Percentiles rank a stretch among this genome's conserved stretches.
Evolutionary conservation across 371 early-diverging fungal genomes (phyloP).

Genomic region (Rhizomucor pusillus): DNA sequence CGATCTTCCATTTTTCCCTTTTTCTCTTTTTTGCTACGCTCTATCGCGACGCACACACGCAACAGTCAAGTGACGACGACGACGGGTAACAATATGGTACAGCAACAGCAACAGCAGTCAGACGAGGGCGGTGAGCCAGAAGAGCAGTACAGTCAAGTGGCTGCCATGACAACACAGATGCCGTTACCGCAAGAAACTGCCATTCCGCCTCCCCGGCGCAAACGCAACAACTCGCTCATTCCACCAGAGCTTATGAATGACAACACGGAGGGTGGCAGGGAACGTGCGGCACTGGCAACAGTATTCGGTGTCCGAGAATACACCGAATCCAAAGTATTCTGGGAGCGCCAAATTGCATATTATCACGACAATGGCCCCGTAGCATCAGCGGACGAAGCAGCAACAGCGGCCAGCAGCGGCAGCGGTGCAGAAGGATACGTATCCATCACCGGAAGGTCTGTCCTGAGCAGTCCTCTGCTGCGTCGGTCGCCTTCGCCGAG

Average conservation of each 20-base stretch:
- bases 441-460: conserved; percentile 14
- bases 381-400: too few species aligned
- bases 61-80: too few species aligned
- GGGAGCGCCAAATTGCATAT: conserved; percentile 28
- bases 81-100: too few species aligned
- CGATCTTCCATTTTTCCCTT: too few species aligned
- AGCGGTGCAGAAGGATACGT: conserved; percentile 8
- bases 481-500: neutral
- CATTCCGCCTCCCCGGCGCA: conserved; percentile 25
- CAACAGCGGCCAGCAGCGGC: neutral
- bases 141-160: neutral
- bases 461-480: conserved; percentile 10
- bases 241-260: conserved; percentile 37
- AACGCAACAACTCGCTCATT: conserved; percentile 42
- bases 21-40: too few species aligned
- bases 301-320: conserved; percentile 52
- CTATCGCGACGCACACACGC: too few species aligned
- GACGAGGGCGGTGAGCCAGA: conserved; percentile 1
- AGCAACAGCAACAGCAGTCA: neutral
- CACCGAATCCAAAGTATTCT: conserved; percentile 40
- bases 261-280: conserved; percentile 35
- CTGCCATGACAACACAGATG: conserved; percentile 19
- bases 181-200: conserved; percentile 26
- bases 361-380: neutral
- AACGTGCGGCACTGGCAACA: conserved; percentile 46